Evolutionary conservation across 1,139 yeast species (phyloP).

Genomic region (Diutina ranongensis): DNA sequence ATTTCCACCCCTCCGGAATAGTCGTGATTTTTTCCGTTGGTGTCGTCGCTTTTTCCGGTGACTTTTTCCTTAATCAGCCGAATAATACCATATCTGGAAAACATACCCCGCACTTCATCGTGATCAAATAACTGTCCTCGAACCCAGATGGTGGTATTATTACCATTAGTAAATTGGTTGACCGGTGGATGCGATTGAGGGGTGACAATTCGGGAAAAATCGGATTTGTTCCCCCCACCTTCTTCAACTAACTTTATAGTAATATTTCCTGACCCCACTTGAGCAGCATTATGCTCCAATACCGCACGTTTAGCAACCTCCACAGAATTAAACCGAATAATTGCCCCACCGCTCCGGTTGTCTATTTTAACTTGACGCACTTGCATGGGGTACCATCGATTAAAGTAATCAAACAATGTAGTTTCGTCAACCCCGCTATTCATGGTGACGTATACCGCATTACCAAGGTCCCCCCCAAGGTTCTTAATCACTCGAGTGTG

Average conservation of each 20-base stretch:
- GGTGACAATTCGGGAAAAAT: neutral
- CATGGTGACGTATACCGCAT: neutral
- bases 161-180: neutral
- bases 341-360: neutral
- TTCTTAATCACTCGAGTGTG: neutral
- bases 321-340: neutral
- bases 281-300: neutral
- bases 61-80: too few relatives aligned
- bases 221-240: neutral
- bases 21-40: too few relatives aligned
- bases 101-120: neutral
- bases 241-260: neutral
- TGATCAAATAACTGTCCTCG: neutral
- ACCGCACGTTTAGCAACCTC: neutral
- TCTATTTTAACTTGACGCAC: constrained; percentile 3
- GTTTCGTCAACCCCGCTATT: neutral
- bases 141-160: neutral
- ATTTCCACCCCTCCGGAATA: neutral
- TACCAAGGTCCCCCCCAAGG: neutral
- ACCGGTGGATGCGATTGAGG: neutral
- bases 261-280: neutral
- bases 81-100: neutral
- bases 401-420: neutral
- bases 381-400: constrained; percentile 3
- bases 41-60: too few relatives aligned